Percentiles rank a stretch among this genome's conserved stretches.
phyloP scores from a whole-genome alignment of 129 eudicot genomes.

The Dittrichia graveolens region DNA sequence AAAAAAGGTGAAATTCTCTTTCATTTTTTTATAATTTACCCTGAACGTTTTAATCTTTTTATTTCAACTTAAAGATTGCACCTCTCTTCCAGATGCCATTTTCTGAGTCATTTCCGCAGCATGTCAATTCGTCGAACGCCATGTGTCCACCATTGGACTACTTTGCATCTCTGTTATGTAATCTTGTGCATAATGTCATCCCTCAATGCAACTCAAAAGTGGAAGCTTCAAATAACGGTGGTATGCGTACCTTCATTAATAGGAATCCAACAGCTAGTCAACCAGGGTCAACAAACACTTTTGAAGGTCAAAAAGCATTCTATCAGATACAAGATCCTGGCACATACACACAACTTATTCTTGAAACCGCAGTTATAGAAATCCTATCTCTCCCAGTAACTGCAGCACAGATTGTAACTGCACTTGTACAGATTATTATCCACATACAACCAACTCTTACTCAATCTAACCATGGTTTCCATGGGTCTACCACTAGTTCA shows the following conservation, averaged over 20 bases:
- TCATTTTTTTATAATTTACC: background rate
- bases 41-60: background rate
- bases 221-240: constrained; percentile 48
- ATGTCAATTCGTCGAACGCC: constrained; percentile 65
- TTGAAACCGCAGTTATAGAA: constrained; percentile 95
- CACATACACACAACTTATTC: constrained; percentile 82
- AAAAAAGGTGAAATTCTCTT: constrained; percentile 59
- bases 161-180: constrained; percentile 74
- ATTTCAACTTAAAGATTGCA: constrained; percentile 8
- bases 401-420: constrained; percentile 74
- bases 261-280: constrained; percentile 58
- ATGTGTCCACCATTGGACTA: constrained; percentile 84
- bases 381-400: constrained; percentile 81
- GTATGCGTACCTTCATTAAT: constrained; percentile 46
- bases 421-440: constrained; percentile 87
- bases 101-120: constrained; percentile 93
- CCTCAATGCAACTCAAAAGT: constrained; percentile 77
- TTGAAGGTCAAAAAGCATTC: constrained; percentile 88
- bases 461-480: constrained; percentile 78
- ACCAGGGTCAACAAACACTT: constrained; percentile 55
- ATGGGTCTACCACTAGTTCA: constrained; percentile 53
- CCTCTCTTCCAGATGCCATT: constrained; percentile 76
- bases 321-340: constrained; percentile 97
- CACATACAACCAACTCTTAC: constrained; percentile 94
- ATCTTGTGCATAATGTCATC: constrained; percentile 77